Evolutionary conservation across 768 basidiomycete species (phyloP).

Genomic region (Cystofilobasidium macerans): DNA sequence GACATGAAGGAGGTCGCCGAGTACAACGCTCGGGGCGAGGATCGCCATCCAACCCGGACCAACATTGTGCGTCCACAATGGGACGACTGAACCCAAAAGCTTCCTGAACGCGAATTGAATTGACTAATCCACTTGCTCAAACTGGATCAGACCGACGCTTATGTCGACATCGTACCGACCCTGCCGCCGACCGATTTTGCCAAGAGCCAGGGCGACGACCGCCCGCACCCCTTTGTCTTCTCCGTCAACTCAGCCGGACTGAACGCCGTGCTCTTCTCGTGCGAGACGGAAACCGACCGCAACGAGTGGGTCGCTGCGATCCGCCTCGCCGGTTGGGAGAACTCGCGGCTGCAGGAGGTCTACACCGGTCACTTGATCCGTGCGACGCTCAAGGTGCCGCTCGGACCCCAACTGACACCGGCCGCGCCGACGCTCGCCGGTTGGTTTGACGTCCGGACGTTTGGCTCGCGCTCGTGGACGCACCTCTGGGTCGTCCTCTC

Average conservation of each 20-base stretch:
- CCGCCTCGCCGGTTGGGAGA: conserved; percentile 86
- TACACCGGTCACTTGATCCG: conserved; percentile 74
- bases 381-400: background rate
- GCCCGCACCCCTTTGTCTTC: conserved; percentile 51
- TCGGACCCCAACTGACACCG: background rate
- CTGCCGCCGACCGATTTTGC: conserved; percentile 38
- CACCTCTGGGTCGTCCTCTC: conserved; percentile 25
- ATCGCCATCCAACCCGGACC: conserved; percentile 39
- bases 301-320: conserved; percentile 55
- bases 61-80: conserved; percentile 30
- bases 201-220: conserved; percentile 30
- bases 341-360: conserved; percentile 86
- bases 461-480: conserved; percentile 14
- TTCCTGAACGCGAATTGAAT: conserved; percentile 28
- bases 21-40: conserved; percentile 37
- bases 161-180: conserved; percentile 37
- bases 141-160: conserved; percentile 26
- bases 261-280: conserved; percentile 80
- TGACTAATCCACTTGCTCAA: background rate
- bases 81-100: background rate
- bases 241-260: conserved; percentile 89
- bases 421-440: conserved; percentile 7
- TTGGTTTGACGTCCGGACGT: conserved; percentile 26
- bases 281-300: conserved; percentile 56
- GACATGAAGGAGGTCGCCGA: conserved; percentile 39